Conservation (phyloP, 768 basidiomycete genomes). For the Agaricus subrufescens region DNA sequence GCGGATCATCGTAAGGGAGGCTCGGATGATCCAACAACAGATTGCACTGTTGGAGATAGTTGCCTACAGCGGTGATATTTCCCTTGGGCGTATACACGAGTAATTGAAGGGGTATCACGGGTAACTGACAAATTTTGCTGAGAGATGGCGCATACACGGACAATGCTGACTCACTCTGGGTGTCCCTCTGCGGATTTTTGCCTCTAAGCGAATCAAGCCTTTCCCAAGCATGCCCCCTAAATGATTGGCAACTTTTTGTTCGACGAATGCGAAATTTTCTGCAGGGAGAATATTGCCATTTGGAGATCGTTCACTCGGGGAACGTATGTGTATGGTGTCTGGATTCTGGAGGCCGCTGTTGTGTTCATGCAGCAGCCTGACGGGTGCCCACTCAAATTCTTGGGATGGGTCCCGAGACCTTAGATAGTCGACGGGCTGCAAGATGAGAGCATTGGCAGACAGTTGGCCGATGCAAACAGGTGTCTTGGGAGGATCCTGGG, state of each 20-base stretch:
- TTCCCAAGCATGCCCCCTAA: slow-evolving; percentile 83
- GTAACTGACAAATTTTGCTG: slow-evolving; percentile 43
- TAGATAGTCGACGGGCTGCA: slow-evolving; percentile 78
- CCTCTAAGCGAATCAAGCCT: slow-evolving; percentile 77
- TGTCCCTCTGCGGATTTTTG: slow-evolving; percentile 62
- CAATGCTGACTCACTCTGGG: slow-evolving; percentile 46
- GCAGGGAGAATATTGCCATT: slow-evolving; percentile 52
- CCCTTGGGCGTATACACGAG: slow-evolving; percentile 93
- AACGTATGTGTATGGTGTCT: slow-evolving; percentile 78
- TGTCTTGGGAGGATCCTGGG: slow-evolving; percentile 70
- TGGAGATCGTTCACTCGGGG: slow-evolving; percentile 47
- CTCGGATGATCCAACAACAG: slow-evolving; percentile 80
- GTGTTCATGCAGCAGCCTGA: slow-evolving; percentile 70
- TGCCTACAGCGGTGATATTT: slow-evolving; percentile 80
- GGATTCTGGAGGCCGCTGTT: slow-evolving; percentile 45
- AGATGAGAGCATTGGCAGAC: slow-evolving; percentile 74
- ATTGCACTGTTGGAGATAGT: slow-evolving; percentile 62
- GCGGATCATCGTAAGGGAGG: slow-evolving; percentile 57
- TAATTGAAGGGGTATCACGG: slow-evolving; percentile 79
- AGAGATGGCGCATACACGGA: not conserved
- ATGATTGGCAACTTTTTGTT: slow-evolving; percentile 76
- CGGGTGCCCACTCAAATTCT: slow-evolving; percentile 63
- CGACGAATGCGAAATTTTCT: slow-evolving; percentile 78
- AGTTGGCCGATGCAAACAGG: slow-evolving; percentile 88
- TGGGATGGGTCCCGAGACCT: slow-evolving; percentile 33